phyloP scores from a whole-genome alignment of 2,329 filamentous ascomycete genomes.

The Pseudocercospora fuligena region DNA sequence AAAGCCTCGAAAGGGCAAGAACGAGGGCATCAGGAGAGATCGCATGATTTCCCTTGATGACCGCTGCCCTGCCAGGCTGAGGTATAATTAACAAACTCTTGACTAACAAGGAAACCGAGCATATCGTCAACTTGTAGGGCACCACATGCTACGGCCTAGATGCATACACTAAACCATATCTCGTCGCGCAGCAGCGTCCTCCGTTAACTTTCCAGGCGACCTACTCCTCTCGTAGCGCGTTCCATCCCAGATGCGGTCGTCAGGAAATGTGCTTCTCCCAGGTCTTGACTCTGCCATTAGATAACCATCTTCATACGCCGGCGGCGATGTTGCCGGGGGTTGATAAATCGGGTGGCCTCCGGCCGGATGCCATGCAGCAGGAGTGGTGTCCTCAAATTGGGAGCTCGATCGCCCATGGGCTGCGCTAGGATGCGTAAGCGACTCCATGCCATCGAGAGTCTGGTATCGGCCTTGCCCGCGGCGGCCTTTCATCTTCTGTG shows the following conservation, averaged over 20 bases:
- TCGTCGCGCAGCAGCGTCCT: slow-evolving; percentile 1
- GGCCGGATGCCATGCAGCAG: not conserved
- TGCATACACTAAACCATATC: slow-evolving; percentile 15
- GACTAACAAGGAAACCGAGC: slow-evolving; percentile 3
- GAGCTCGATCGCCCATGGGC: slow-evolving; percentile 6
- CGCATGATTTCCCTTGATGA: not conserved
- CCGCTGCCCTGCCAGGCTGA: not conserved
- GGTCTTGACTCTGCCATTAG: slow-evolving; percentile 8
- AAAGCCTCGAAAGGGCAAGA: slow-evolving; percentile 7
- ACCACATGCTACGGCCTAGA: not conserved
- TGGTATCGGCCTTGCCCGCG: slow-evolving; percentile 21
- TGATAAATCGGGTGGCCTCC: slow-evolving; percentile 11
- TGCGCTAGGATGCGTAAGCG: slow-evolving; percentile 14
- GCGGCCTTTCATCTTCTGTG: not conserved
- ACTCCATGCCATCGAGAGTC: slow-evolving; percentile 22
- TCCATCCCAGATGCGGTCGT: slow-evolving; percentile 12
- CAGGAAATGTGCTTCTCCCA: slow-evolving; percentile 8
- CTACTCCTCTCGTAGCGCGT: slow-evolving; percentile 12
- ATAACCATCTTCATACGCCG: slow-evolving; percentile 10
- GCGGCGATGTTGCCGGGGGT: slow-evolving; percentile 10
- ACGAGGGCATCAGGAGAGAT: slow-evolving; percentile 9
- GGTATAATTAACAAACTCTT: not conserved
- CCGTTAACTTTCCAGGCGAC: slow-evolving; percentile 9
- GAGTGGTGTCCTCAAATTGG: slow-evolving; percentile 8
- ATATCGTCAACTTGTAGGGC: not conserved